Evolutionary conservation across 202 grass and related monocot species (phyloP), one percentile per base, ranked within the genome.

Genomic region (Elaeis oleifera): DNA sequence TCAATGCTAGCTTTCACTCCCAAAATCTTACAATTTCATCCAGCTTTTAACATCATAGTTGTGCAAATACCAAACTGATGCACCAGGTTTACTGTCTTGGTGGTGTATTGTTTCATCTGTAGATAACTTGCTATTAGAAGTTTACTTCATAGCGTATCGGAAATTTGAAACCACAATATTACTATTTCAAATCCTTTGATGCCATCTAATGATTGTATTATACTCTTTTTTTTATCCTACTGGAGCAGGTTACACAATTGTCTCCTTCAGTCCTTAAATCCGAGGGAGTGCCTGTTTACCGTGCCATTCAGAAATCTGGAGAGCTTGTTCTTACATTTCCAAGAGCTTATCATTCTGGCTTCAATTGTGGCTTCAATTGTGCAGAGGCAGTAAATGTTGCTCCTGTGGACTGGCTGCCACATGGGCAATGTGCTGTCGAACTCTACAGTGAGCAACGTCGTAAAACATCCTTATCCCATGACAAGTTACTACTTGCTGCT

Each of bases 301-400:
- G 85, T 56, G 77, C 50, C 71, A 74, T 89, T 69, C 94, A 97
- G 69, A 86, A 79, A 51, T 52, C 88, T 11, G 84, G 88, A 4
- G 81, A 97, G 50, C 92, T 97, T 48, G 65, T 97, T 71, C 79
- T 97, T 57, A 97, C 94, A 54, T 84, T 97, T 58, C 94, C 94
- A 0, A 65, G 88, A 36, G 94, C 94, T 53, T 97, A 97, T 70
- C 94, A 97, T 72, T 74, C 80, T 67, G 94, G 94, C 16, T 97
- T 97, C 74, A 97, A 92, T 61, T 97, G 80, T 60, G 94, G 94
- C 18, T 97, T 97, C 85, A 97, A 97, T 69, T 97, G 88, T 78
- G 94, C 94, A 0, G 94, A 97, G 69, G 94, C 94, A 15, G 94
- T 97, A 74, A 97, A 97, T 74, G 74, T 97, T 1, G 82, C 94